Evolutionary conservation across 1,139 yeast species (phyloP).

Genomic region (Kazachstania sp.): DNA sequence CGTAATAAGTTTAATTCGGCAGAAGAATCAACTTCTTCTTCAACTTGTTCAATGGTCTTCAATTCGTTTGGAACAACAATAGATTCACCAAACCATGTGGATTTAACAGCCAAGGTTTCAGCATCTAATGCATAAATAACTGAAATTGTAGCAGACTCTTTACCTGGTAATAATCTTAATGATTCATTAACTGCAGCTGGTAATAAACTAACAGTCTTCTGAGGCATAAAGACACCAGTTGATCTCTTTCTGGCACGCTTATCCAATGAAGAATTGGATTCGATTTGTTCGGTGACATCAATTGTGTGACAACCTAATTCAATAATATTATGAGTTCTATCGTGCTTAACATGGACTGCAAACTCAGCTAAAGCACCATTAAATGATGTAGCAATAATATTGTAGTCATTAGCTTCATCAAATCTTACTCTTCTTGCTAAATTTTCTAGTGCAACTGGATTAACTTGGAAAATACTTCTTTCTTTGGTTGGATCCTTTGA

Average conservation of each 20-base stretch:
- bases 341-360: slow-evolving; percentile 54
- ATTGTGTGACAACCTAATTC: slow-evolving; percentile 64
- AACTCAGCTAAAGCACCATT: slow-evolving; percentile 55
- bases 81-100: slow-evolving; percentile 72
- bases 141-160: slow-evolving; percentile 61
- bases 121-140: slow-evolving; percentile 78
- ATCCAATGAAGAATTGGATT: slow-evolving; percentile 68
- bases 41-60: slow-evolving; percentile 17
- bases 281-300: slow-evolving; percentile 66
- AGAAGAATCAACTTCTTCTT: slow-evolving; percentile 31
- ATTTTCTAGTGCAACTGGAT: slow-evolving; percentile 30
- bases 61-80: slow-evolving; percentile 51
- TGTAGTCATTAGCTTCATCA: slow-evolving; percentile 41
- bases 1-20: slow-evolving; percentile 18
- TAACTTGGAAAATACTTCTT: slow-evolving; percentile 24
- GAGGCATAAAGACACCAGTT: slow-evolving; percentile 84
- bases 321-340: slow-evolving; percentile 39
- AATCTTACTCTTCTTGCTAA: slow-evolving; percentile 47
- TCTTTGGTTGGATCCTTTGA: slow-evolving; percentile 34
- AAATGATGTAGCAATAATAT: slow-evolving; percentile 58
- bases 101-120: slow-evolving; percentile 61
- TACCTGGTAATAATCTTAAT: slow-evolving; percentile 56
- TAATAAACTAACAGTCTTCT: slow-evolving; percentile 57
- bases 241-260: slow-evolving; percentile 88
- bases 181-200: slow-evolving; percentile 56